Conservation (phyloP, 1,284 basidiomycete genomes). For the Puccinia sorghi region DNA sequence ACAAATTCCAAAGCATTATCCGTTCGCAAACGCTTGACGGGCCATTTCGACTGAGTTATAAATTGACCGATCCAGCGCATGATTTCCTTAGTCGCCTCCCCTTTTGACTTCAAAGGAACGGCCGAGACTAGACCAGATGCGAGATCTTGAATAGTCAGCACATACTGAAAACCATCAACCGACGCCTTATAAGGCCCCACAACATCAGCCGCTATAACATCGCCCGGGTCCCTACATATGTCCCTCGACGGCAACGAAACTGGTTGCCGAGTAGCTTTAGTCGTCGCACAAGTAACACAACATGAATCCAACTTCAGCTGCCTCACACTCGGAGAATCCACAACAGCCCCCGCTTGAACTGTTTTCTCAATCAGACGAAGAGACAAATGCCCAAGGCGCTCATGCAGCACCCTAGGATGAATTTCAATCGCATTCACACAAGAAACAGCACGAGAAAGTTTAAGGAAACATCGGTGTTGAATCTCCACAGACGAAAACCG, state of each 20-base stretch:
- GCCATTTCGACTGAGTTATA: neutral
- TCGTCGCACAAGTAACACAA: neutral
- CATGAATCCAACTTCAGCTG: too few relatives aligned
- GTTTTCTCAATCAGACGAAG: too few relatives aligned
- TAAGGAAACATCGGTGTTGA: neutral
- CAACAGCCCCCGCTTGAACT: too few relatives aligned
- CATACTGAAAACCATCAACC: neutral
- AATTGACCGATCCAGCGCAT: neutral
- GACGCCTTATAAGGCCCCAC: neutral
- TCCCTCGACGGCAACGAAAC: neutral
- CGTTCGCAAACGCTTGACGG: neutral
- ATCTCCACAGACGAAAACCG: neutral
- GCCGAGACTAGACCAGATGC: neutral
- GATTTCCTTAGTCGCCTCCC: neutral
- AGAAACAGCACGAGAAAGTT: neutral
- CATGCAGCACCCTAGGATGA: neutral
- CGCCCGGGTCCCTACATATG: neutral
- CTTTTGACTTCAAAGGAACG: neutral
- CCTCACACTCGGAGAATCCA: too few relatives aligned
- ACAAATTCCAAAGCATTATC: neutral
- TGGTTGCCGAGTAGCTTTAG: neutral
- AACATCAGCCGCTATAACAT: neutral
- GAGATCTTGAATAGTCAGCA: neutral
- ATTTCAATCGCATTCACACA: neutral
- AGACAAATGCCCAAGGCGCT: neutral